Evolutionary conservation across 2,329 filamentous ascomycete species (phyloP).

Genomic region (Claviceps paspali): DNA sequence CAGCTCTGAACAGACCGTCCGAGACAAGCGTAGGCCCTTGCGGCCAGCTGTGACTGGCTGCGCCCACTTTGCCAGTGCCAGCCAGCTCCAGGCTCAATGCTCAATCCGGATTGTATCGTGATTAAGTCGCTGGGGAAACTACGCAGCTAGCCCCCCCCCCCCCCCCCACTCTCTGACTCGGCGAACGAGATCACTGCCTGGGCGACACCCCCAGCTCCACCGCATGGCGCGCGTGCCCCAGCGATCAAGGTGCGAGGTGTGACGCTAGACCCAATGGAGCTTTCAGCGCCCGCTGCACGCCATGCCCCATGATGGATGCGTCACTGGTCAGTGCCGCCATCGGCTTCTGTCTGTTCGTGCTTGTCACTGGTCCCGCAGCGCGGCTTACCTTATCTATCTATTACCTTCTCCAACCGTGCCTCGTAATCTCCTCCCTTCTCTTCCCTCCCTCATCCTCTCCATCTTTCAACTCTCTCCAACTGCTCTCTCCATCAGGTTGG

Average conservation of each 20-base stretch:
- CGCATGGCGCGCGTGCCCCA: constrained; percentile 11
- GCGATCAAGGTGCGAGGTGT: constrained; percentile 3
- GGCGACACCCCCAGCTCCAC: constrained; percentile 5
- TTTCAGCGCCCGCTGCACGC: background rate
- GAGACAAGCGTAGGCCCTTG: too few relatives aligned
- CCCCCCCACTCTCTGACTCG: too few relatives aligned
- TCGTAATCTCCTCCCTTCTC: constrained; percentile 14
- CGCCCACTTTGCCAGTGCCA: too few relatives aligned
- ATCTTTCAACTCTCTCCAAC: constrained; percentile 1
- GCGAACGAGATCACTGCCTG: too few relatives aligned
- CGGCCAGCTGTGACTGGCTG: too few relatives aligned
- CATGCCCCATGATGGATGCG: constrained; percentile 15
- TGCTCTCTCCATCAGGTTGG: constrained; percentile 8
- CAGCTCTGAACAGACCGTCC: too few relatives aligned
- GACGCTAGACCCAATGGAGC: constrained; percentile 3
- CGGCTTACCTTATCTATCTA: constrained; percentile 8
- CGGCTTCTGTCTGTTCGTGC: constrained; percentile 10
- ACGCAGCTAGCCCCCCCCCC: background rate
- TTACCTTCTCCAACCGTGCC: constrained; percentile 10
- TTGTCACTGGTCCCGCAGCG: constrained; percentile 7
- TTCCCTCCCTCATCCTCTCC: constrained; percentile 8
- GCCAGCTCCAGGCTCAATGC: background rate
- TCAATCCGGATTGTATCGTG: too few relatives aligned
- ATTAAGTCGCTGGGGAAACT: constrained; percentile 19
- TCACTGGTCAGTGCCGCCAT: too few relatives aligned